A percentile compares a stretch with the other conserved stretches of the same genome.
Conservation (phyloP, 192 early-diverging fungal species). For the Gonapodya prolifera region DNA sequence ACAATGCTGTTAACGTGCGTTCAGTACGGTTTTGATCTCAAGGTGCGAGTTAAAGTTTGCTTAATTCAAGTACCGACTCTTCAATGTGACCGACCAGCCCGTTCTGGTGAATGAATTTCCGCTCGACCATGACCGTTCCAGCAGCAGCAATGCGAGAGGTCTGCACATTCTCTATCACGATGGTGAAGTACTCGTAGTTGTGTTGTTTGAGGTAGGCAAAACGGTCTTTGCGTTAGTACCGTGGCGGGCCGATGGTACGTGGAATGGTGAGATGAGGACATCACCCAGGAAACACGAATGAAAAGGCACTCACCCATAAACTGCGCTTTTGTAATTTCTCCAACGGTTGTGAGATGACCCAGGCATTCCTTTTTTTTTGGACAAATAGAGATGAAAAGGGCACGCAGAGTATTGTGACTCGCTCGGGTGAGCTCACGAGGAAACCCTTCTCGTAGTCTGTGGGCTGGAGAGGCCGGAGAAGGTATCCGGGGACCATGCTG, state of each 20-base stretch:
- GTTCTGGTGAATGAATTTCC: conserved; percentile 75
- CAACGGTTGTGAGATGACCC: not conserved
- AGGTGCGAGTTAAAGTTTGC: conserved; percentile 37
- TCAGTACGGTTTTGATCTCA: conserved; percentile 3
- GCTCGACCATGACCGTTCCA: conserved; percentile 78
- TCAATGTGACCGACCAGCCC: conserved; percentile 87
- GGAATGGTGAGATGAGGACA: not conserved
- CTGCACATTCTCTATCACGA: conserved; percentile 71
- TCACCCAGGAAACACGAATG: not conserved
- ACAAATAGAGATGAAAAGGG: not conserved
- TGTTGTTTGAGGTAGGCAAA: conserved; percentile 63
- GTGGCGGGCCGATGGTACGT: too few relatives aligned
- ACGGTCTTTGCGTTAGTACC: conserved; percentile 32
- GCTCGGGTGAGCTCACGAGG: not conserved
- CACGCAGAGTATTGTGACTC: not conserved
- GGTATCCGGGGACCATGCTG: too few relatives aligned
- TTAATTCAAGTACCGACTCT: conserved; percentile 65
- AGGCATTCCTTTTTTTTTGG: not conserved
- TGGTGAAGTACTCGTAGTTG: conserved; percentile 62
- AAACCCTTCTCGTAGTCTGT: not conserved
- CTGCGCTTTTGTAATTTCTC: not conserved
- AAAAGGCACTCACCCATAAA: not conserved
- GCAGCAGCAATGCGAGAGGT: conserved; percentile 61
- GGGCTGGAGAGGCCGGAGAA: not conserved
- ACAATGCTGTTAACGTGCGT: too few relatives aligned